A percentile compares a stretch with the other conserved stretches of the same genome.
Conservation (phyloP, 1,284 basidiomycete species). For the Heliocybe sulcata region DNA sequence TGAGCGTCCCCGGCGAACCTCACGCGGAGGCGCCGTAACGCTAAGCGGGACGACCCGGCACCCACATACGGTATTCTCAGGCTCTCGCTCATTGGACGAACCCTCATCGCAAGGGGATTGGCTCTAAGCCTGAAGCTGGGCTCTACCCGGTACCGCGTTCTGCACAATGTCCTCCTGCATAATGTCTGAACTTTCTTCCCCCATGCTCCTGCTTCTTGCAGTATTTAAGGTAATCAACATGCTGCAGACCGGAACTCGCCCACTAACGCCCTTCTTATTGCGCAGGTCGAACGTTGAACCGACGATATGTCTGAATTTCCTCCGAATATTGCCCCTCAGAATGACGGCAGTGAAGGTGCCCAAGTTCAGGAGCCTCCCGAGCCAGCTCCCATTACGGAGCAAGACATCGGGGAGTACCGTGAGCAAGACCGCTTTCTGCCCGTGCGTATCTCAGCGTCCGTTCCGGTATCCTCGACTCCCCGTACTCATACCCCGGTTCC, state of each 20-base stretch:
- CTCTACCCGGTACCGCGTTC: neutral
- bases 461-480: neutral
- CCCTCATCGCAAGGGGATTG: neutral
- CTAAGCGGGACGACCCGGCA: neutral
- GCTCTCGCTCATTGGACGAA: slow-evolving; percentile 1
- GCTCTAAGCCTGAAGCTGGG: neutral
- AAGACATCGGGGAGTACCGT: slow-evolving; percentile 86
- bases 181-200: neutral
- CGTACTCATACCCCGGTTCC: neutral
- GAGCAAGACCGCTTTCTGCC: slow-evolving; percentile 91
- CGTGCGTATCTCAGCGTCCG: slow-evolving; percentile 37
- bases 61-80: neutral
- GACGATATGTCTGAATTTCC: slow-evolving; percentile 42
- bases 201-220: neutral
- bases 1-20: too few relatives aligned
- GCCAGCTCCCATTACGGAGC: slow-evolving; percentile 75
- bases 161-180: neutral
- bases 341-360: slow-evolving; percentile 36
- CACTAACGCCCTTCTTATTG: too few relatives aligned
- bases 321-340: slow-evolving; percentile 50
- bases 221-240: neutral
- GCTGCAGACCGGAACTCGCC: too few relatives aligned
- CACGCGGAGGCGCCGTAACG: neutral
- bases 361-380: slow-evolving; percentile 40
- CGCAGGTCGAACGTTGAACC: too few relatives aligned